A percentile compares a stretch with the other conserved stretches of the same genome.
Evolutionary conservation across 2,329 filamentous ascomycete species (phyloP).

Genomic region (Neoscytalidium dimidiatum): DNA sequence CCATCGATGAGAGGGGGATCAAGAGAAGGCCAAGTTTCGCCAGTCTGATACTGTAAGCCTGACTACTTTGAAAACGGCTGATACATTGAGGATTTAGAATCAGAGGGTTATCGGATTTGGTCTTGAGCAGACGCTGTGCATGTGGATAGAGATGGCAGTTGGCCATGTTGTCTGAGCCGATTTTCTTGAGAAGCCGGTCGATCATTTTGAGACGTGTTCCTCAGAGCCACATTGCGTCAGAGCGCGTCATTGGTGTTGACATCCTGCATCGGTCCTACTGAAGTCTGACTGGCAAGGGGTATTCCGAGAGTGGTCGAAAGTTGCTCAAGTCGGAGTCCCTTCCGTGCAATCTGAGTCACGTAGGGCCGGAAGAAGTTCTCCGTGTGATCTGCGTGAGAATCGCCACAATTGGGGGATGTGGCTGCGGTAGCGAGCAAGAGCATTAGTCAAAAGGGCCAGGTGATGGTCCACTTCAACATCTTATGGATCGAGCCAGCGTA

Average conservation of each 20-base stretch:
- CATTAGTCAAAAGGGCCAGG: neutral
- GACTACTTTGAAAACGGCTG: neutral
- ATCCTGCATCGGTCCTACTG: neutral
- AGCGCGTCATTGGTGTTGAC: neutral
- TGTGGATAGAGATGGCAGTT: neutral
- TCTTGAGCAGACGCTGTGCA: neutral
- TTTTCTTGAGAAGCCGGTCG: neutral
- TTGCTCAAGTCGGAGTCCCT: neutral
- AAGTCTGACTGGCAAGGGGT: neutral
- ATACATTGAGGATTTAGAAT: neutral
- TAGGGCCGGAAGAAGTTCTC: neutral
- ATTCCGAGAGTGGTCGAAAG: neutral
- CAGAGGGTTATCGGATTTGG: neutral
- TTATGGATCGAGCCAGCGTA: neutral
- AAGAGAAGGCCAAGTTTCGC: neutral
- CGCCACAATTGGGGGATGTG: neutral
- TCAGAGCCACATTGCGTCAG: neutral
- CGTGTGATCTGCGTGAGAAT: constrained; percentile 2
- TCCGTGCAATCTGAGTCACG: neutral
- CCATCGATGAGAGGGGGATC: neutral
- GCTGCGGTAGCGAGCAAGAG: neutral
- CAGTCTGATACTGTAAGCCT: neutral
- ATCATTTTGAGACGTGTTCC: neutral
- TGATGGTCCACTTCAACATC: no score
- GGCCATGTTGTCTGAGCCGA: neutral